Conservation (phyloP, 495 filamentous ascomycete genomes). For the Cudoniella acicularis region DNA sequence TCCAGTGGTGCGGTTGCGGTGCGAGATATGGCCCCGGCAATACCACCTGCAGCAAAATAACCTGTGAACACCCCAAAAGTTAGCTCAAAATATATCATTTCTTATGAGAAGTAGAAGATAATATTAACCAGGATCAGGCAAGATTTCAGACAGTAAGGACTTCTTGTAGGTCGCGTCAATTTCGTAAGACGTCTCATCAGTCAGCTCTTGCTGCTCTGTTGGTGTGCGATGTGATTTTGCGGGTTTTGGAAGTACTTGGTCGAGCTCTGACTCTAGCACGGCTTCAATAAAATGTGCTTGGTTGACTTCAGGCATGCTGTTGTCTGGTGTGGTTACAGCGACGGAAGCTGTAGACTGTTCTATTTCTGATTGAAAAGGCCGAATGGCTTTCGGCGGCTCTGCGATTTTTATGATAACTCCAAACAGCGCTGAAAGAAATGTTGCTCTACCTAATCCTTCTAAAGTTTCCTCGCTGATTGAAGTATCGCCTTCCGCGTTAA, state of each 20-base stretch:
- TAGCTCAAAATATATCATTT: neutral
- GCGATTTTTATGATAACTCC: constrained; percentile 60
- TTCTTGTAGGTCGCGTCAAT: constrained; percentile 7
- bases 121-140: constrained; percentile 62
- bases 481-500: constrained; percentile 94
- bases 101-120: neutral
- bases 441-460: constrained; percentile 89
- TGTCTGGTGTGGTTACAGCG: neutral
- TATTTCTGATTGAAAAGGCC: neutral
- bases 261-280: neutral
- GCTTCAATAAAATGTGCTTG: constrained; percentile 10
- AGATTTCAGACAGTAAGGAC: constrained; percentile 43
- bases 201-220: neutral
- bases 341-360: neutral
- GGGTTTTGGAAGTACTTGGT: neutral
- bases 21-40: constrained; percentile 87
- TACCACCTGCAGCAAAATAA: constrained; percentile 92
- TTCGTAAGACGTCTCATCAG: neutral
- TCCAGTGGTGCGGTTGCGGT: constrained; percentile 94
- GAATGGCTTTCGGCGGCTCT: constrained; percentile 26
- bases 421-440: constrained; percentile 78
- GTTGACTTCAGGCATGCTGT: constrained; percentile 9
- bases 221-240: neutral
- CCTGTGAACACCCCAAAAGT: constrained; percentile 2
- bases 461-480: constrained; percentile 82